Percentiles rank a stretch among this genome's conserved stretches.
Conservation (phyloP, 2,329 filamentous ascomycete genomes). For the Colletotrichum sp. region DNA sequence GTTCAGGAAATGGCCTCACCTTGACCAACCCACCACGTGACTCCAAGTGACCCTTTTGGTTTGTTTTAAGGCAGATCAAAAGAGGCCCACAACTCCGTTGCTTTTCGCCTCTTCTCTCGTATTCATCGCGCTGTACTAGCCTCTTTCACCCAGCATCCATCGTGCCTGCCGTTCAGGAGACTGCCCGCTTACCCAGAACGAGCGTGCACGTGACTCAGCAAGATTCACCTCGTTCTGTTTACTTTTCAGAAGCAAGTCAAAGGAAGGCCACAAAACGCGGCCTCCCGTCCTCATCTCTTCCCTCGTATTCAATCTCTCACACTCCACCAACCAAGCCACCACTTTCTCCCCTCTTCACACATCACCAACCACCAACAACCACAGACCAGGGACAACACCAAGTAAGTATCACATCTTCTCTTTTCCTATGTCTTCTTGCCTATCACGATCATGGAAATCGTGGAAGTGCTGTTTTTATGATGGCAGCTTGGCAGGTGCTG, state of each 20-base stretch:
- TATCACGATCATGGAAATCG: background rate
- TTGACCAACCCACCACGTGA: background rate
- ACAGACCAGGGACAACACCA: background rate
- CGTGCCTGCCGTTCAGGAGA: background rate
- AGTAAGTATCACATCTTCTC: background rate
- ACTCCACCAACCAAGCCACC: background rate
- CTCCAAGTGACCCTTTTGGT: background rate
- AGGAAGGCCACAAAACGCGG: background rate
- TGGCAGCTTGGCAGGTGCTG: background rate
- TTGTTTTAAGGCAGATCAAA: background rate
- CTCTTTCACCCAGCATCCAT: background rate
- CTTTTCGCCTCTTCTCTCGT: background rate
- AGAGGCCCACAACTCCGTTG: background rate
- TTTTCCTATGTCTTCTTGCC: background rate
- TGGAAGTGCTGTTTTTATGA: background rate
- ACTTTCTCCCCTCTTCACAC: background rate
- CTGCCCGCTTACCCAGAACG: background rate
- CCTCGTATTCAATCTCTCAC: background rate
- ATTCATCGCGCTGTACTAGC: accelerated
- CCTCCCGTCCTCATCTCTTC: background rate
- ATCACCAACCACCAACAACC: background rate
- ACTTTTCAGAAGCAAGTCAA: background rate
- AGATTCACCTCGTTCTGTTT: background rate
- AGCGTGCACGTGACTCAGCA: background rate
- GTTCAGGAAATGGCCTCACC: background rate